A percentile compares a stretch with the other conserved stretches of the same genome.
Conservation (phyloP, 2,329 filamentous ascomycete genomes). For the Pestalotiopsis sp. region DNA sequence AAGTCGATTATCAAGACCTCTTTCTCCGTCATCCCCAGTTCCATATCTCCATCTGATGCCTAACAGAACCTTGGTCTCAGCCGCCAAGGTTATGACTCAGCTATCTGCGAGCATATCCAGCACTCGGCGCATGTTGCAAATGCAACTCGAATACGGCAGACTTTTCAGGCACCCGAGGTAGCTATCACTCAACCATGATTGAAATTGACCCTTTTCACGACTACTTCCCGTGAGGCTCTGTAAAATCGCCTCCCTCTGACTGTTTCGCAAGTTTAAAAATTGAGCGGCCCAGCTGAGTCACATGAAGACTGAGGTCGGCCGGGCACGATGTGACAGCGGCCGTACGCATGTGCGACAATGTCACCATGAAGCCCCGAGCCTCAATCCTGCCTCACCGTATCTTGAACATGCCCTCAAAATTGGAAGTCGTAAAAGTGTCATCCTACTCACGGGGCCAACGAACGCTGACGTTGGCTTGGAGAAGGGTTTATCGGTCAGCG, state of each 20-base stretch:
- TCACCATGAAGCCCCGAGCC: neutral
- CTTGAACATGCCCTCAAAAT: neutral
- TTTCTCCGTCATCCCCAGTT: neutral
- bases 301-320: neutral
- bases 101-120: neutral
- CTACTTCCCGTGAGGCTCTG: neutral
- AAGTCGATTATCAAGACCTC: neutral
- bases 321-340: neutral
- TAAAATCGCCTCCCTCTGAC: neutral
- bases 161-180: neutral
- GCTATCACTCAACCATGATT: neutral
- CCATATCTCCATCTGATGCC: neutral
- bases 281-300: neutral
- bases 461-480: neutral
- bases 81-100: neutral
- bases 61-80: neutral
- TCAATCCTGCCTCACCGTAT: neutral
- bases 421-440: neutral
- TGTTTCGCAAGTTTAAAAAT: neutral
- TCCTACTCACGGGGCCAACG: neutral
- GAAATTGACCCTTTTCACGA: neutral
- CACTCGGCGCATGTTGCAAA: neutral
- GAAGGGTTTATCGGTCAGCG: neutral
- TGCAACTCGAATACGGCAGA: neutral
- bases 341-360: neutral